These are phyloP conservation scores for Zymoseptoria brevis DNA, from an alignment of 2,329 filamentous ascomycete genomes.

Conservation along the genomic window DNA sequence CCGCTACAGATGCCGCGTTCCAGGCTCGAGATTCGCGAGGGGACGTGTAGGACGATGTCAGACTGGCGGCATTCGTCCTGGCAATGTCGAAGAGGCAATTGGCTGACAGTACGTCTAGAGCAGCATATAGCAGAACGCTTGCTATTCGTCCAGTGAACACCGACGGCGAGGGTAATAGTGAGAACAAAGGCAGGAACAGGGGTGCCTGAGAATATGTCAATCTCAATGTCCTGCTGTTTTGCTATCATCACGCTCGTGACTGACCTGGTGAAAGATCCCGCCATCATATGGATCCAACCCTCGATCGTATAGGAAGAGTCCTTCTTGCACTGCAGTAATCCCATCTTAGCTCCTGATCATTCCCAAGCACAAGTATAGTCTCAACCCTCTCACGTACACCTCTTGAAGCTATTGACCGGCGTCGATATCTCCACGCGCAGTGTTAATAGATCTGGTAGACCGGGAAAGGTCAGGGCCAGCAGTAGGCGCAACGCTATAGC, in stretches of 20 bases:
- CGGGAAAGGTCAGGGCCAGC: constrained; percentile 73
- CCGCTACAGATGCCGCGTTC: constrained; percentile 67
- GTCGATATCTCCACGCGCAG: constrained; percentile 94
- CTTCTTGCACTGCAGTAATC: constrained; percentile 69
- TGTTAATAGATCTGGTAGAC: constrained; percentile 74
- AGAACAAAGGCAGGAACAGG: constrained; percentile 83
- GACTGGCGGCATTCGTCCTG: constrained; percentile 67
- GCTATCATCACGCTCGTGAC: neutral
- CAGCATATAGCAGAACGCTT: constrained; percentile 71
- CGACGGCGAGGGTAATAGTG: constrained; percentile 71
- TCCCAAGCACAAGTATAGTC: neutral
- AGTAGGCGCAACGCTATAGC: constrained; percentile 72
- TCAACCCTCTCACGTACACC: constrained; percentile 53
- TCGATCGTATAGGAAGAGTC: constrained; percentile 88
- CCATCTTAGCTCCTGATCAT: constrained; percentile 23
- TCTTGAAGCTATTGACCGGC: constrained; percentile 94
- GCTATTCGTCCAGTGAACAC: constrained; percentile 35
- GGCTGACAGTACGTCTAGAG: constrained; percentile 74
- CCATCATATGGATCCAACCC: constrained; percentile 97
- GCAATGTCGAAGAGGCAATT: constrained; percentile 68
- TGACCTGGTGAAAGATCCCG: constrained; percentile 65
- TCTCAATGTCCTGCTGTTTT: neutral
- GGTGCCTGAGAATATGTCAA: constrained; percentile 56
- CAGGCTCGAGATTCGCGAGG: constrained; percentile 66
- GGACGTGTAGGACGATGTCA: constrained; percentile 70